Conservation (phyloP, 805 yeast genomes). For the Priceomyces haplophilus region DNA sequence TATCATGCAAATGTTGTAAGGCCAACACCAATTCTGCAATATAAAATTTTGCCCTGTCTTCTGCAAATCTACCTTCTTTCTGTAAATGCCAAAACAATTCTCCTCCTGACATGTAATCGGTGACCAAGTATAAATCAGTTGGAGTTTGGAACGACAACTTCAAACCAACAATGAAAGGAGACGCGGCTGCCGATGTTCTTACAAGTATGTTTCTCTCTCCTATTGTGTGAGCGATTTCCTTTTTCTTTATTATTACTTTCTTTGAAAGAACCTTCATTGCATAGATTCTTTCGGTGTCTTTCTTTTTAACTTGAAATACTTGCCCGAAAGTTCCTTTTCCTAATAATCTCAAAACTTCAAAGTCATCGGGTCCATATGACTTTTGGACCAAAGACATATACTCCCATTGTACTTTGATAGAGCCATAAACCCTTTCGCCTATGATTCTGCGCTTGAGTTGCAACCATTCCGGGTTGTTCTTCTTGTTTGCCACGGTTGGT, state of each 20-base stretch:
- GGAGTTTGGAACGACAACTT: slow-evolving; percentile 97
- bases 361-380: slow-evolving; percentile 90
- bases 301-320: slow-evolving; percentile 92
- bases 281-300: slow-evolving; percentile 84
- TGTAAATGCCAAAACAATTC: slow-evolving; percentile 96
- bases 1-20: slow-evolving; percentile 89
- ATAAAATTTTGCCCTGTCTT: slow-evolving; percentile 92
- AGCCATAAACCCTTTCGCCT: slow-evolving; percentile 77
- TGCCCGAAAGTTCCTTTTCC: slow-evolving; percentile 99
- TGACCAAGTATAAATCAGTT: slow-evolving; percentile 84
- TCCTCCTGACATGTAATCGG: slow-evolving; percentile 98
- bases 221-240: slow-evolving; percentile 96
- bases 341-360: slow-evolving; percentile 81
- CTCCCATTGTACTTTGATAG: slow-evolving; percentile 70
- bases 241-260: slow-evolving; percentile 92
- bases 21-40: slow-evolving; percentile 95
- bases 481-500: slow-evolving; percentile 39
- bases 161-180: slow-evolving; percentile 92
- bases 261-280: slow-evolving; percentile 97
- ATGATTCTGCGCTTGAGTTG: slow-evolving; percentile 66
- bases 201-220: slow-evolving; percentile 95
- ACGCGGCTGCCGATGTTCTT: slow-evolving; percentile 81
- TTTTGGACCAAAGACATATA: slow-evolving; percentile 65
- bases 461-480: slow-evolving; percentile 62
- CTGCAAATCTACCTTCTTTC: slow-evolving; percentile 90